phyloP scores from a whole-genome alignment of 257 asterid genomes.

The Cynanchum wilfordii region DNA sequence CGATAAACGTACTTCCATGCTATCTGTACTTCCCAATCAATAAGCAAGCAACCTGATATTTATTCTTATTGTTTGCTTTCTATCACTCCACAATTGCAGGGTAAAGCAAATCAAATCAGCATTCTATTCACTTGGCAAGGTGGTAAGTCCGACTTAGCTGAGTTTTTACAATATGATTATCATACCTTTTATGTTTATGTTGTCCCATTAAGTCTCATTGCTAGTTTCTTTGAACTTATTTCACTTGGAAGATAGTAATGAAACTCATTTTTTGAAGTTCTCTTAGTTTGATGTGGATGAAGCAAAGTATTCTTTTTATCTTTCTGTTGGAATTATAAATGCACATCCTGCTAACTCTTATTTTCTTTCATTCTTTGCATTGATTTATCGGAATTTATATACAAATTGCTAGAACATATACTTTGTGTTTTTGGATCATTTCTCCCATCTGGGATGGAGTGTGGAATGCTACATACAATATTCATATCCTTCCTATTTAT shows the following conservation, averaged over 20 bases:
- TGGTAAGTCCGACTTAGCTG: conserved; percentile 9
- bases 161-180: neutral
- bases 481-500: neutral
- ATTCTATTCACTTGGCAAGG: conserved; percentile 80
- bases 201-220: neutral
- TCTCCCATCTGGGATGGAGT: neutral
- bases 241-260: neutral
- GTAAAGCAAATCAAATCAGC: conserved; percentile 86
- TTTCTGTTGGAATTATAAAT: too few relatives aligned
- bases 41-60: neutral
- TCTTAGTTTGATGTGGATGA: neutral
- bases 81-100: conserved; percentile 35
- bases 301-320: too few relatives aligned
- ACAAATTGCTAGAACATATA: neutral
- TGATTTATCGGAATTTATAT: neutral
- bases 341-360: neutral
- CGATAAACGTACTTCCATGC: neutral
- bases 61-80: neutral
- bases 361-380: neutral
- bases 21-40: neutral
- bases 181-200: neutral
- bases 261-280: neutral
- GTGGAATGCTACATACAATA: neutral
- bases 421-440: neutral
- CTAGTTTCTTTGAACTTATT: neutral